A percentile compares a stretch with the other conserved stretches of the same genome.
Evolutionary conservation across 1,139 yeast genomes (phyloP).

Genomic region (Magnusiomyces tetraspermus): DNA sequence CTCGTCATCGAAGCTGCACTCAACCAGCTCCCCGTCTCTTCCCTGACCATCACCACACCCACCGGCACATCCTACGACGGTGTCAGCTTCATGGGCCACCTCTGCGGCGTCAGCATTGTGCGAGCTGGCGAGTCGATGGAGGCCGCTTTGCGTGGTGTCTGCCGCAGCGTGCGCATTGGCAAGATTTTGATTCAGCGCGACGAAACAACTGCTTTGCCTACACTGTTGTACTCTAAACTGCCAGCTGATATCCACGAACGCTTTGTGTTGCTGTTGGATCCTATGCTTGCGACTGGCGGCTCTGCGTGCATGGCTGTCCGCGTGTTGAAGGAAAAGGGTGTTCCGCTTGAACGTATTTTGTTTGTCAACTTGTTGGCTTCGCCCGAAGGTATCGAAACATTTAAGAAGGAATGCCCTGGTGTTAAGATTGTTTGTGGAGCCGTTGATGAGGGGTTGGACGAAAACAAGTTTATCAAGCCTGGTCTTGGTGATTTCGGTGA

Average conservation of each 20-base stretch:
- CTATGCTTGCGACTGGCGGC: conserved; percentile 98
- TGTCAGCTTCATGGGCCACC: conserved; percentile 77
- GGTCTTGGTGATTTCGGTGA: conserved; percentile 98
- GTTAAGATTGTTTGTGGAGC: conserved; percentile 90
- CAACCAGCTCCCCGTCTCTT: conserved; percentile 79
- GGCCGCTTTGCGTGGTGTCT: conserved; percentile 92
- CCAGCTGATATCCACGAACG: conserved; percentile 86
- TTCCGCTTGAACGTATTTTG: conserved; percentile 72
- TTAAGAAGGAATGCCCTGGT: conserved; percentile 69
- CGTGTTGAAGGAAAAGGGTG: conserved; percentile 78
- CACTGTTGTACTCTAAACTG: conserved; percentile 71
- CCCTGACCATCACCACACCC: conserved; percentile 60
- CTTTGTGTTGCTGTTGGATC: conserved; percentile 84
- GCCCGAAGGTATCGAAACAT: conserved; percentile 82
- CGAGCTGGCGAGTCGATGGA: conserved; percentile 99
- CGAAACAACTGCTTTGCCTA: conserved; percentile 67
- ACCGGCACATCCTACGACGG: conserved; percentile 68
- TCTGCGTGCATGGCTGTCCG: conserved; percentile 96
- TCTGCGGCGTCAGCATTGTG: conserved; percentile 94
- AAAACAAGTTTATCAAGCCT: conserved; percentile 75
- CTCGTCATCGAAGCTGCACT: conserved; percentile 89
- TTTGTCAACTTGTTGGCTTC: conserved; percentile 87
- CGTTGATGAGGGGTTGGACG: conserved; percentile 77
- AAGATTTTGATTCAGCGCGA: conserved; percentile 94
- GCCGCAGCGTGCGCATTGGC: conserved; percentile 91